These are phyloP conservation scores for Phytophthora sp. DNA, from an alignment of 352 stramenopile genomes.

Conservation along the genomic window DNA sequence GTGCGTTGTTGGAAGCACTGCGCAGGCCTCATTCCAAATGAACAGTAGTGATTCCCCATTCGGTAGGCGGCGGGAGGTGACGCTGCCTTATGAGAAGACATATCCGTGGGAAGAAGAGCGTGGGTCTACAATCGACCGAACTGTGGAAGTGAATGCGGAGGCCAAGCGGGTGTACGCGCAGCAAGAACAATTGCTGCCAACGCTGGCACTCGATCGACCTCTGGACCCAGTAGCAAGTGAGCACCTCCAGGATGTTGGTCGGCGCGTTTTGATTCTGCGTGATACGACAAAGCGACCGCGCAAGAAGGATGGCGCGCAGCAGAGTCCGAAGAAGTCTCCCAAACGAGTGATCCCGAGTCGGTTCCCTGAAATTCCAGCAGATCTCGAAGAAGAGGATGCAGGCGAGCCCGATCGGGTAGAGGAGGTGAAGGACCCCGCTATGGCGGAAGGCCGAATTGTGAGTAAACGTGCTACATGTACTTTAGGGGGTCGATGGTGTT, in stretches of 20 bases:
- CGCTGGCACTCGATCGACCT: conserved; percentile 54
- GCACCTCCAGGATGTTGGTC: conserved; percentile 70
- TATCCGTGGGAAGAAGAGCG: conserved; percentile 60
- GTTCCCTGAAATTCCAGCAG: conserved; percentile 40
- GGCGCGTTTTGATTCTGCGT: conserved; percentile 58
- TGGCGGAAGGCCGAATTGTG: conserved; percentile 63
- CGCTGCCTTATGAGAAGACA: conserved; percentile 49
- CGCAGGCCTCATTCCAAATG: conserved; percentile 5
- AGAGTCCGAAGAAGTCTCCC: conserved; percentile 14
- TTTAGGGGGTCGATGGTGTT: background rate
- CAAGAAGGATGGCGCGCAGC: conserved; percentile 27
- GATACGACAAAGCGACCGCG: conserved; percentile 44
- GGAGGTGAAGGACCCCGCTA: conserved; percentile 29
- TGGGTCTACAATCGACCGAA: conserved; percentile 56
- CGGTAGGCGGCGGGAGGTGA: conserved; percentile 7
- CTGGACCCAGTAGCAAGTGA: conserved; percentile 39
- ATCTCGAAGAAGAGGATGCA: conserved; percentile 33
- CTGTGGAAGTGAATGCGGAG: conserved; percentile 57
- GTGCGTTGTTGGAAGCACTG: background rate
- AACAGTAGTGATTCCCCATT: conserved; percentile 12
- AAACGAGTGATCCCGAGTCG: conserved; percentile 66
- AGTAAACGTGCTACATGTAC: conserved; percentile 13
- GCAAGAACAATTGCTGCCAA: conserved; percentile 62
- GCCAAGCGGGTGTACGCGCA: conserved; percentile 57
- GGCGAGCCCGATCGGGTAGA: conserved; percentile 23